Conservation (phyloP, 1,284 basidiomycete species). For the Phaffia rhodozyma region DNA sequence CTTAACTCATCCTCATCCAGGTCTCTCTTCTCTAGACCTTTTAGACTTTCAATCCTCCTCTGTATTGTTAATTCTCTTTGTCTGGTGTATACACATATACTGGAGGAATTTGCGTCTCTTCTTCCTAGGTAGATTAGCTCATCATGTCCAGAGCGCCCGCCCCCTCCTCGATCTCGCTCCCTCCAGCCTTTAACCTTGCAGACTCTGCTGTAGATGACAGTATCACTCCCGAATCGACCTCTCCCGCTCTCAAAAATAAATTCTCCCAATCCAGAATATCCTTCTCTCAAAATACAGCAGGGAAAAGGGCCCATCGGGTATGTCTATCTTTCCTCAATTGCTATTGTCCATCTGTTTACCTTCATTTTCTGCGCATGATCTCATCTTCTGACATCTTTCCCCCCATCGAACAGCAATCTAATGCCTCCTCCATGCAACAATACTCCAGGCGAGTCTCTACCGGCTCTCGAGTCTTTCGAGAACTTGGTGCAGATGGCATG, state of each 20-base stretch:
- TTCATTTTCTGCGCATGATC: not conserved
- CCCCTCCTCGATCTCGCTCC: slow-evolving; percentile 2
- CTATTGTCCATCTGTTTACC: not conserved
- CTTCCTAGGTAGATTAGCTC: not conserved
- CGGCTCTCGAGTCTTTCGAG: not conserved
- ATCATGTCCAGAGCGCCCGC: slow-evolving; percentile 11
- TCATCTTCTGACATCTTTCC: not conserved
- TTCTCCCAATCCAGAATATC: not conserved
- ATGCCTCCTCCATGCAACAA: not conserved
- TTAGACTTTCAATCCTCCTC: too few species aligned
- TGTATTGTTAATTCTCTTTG: too few species aligned
- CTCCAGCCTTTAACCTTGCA: not conserved
- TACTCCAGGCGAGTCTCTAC: not conserved
- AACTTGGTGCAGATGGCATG: not conserved
- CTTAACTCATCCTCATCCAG: too few species aligned
- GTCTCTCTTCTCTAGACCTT: too few species aligned
- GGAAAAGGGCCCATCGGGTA: not conserved
- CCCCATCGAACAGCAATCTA: not conserved
- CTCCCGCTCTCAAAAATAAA: not conserved
- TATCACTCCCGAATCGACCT: not conserved
- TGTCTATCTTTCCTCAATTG: not conserved
- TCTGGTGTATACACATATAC: too few species aligned
- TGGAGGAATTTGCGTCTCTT: too few species aligned
- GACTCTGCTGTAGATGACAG: slow-evolving; percentile 6
- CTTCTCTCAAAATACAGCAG: not conserved